A percentile compares a stretch with the other conserved stretches of the same genome.
Evolutionary conservation across 2,329 filamentous ascomycete genomes (phyloP).

Genomic region (Fusarium acutatum): DNA sequence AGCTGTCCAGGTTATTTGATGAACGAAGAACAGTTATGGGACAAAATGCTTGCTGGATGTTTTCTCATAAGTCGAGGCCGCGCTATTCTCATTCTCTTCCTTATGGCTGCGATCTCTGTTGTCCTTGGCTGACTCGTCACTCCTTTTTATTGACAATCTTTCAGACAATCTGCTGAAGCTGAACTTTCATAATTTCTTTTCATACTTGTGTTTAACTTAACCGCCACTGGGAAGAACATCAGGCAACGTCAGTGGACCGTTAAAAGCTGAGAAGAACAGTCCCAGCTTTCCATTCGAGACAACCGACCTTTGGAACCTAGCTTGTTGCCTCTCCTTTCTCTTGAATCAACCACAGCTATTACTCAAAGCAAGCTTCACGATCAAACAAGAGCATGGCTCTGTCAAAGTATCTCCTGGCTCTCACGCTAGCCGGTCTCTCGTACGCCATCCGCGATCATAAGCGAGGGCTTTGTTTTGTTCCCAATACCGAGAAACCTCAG

Average conservation of each 20-base stretch:
- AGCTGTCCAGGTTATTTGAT: background rate
- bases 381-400: constrained; percentile 11
- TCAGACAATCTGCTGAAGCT: background rate
- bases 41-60: background rate
- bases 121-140: background rate
- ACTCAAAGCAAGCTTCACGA: background rate
- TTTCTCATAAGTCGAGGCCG: constrained; percentile 4
- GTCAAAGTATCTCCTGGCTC: constrained; percentile 16
- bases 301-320: background rate
- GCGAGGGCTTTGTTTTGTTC: constrained; percentile 77
- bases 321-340: background rate
- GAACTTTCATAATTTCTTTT: background rate
- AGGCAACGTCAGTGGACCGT: background rate
- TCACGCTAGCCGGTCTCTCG: constrained; percentile 36
- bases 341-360: background rate
- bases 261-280: background rate
- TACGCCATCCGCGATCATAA: constrained; percentile 57
- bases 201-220: background rate
- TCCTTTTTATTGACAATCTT: background rate
- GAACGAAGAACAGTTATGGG: background rate
- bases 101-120: background rate
- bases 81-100: background rate
- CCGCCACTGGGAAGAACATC: background rate
- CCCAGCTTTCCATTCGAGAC: background rate
- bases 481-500: constrained; percentile 59